phyloP scores from a whole-genome alignment of 345 rosid species.

The Brassica incana region DNA sequence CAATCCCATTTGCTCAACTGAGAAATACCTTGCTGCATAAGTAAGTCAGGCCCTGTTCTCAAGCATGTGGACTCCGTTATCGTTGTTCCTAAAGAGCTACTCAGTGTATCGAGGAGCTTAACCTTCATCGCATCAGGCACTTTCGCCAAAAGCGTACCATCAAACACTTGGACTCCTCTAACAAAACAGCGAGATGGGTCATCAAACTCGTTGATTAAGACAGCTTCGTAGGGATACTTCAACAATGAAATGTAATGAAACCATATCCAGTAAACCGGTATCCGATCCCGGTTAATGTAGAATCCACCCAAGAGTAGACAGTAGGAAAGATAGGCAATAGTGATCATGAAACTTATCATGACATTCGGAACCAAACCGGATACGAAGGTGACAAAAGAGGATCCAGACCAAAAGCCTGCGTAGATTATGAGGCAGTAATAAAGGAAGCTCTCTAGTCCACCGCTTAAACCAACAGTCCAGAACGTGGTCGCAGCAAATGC shows the following conservation, averaged over 20 bases:
- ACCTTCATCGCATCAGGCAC: conserved; percentile 27
- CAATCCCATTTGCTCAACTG: conserved; percentile 44
- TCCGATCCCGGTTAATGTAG: conserved; percentile 42
- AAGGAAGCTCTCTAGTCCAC: conserved; percentile 45
- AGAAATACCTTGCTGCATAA: conserved; percentile 41
- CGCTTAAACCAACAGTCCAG: conserved; percentile 57
- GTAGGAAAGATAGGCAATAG: conserved; percentile 49
- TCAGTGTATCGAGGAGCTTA: conserved; percentile 37
- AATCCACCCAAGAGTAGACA: conserved; percentile 42
- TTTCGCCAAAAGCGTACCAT: conserved; percentile 31
- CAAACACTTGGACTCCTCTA: conserved; percentile 40
- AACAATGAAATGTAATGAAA: conserved; percentile 40
- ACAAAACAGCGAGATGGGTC: conserved; percentile 39
- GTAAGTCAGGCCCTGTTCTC: conserved; percentile 38
- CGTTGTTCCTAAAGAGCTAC: conserved; percentile 34
- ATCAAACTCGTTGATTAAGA: conserved; percentile 38
- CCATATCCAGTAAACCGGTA: conserved; percentile 45
- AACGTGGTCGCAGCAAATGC: conserved; percentile 48
- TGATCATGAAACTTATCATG: conserved; percentile 45
- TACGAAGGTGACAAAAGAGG: conserved; percentile 53
- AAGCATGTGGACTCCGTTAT: conserved; percentile 44
- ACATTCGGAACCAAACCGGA: conserved; percentile 50
- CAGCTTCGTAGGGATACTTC: conserved; percentile 44
- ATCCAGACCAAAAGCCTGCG: conserved; percentile 72
- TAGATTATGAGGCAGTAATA: conserved; percentile 52